A percentile compares a stretch with the other conserved stretches of the same genome.
Conservation (phyloP, 2,329 filamentous ascomycete species). For the Pseudocercospora fijiensis region DNA sequence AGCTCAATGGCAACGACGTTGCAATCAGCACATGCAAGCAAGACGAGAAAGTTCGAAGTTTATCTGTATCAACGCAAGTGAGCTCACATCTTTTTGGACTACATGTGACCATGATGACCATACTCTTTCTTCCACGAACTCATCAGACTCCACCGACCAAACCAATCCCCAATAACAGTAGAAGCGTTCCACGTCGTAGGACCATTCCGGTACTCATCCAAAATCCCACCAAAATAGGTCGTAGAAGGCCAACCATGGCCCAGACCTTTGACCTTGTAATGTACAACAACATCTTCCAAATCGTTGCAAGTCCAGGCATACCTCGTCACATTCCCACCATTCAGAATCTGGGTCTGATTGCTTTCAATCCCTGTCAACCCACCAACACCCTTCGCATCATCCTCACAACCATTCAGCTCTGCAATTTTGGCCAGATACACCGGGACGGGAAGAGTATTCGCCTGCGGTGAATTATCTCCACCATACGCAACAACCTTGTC, state of each 20-base stretch:
- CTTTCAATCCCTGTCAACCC: background rate
- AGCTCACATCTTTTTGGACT: background rate
- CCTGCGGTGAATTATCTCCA: conserved; percentile 31
- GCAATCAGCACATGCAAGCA: background rate
- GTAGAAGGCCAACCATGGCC: conserved; percentile 18
- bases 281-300: conserved; percentile 12
- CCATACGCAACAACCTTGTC: conserved; percentile 41
- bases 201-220: conserved; percentile 9
- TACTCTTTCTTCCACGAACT: background rate
- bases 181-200: conserved; percentile 11
- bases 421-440: conserved; percentile 20
- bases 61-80: background rate
- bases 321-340: conserved; percentile 16
- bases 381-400: background rate
- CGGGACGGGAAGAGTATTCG: background rate
- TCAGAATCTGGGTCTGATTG: conserved; percentile 7
- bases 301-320: conserved; percentile 8
- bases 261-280: conserved; percentile 15
- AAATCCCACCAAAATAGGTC: background rate
- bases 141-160: conserved; percentile 2
- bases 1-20: background rate
- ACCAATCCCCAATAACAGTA: conserved; percentile 6
- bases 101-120: background rate
- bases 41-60: background rate
- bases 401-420: conserved; percentile 8